Evolutionary conservation across 331 rosid genomes (phyloP).

Genomic region (Prunus yedoensis): DNA sequence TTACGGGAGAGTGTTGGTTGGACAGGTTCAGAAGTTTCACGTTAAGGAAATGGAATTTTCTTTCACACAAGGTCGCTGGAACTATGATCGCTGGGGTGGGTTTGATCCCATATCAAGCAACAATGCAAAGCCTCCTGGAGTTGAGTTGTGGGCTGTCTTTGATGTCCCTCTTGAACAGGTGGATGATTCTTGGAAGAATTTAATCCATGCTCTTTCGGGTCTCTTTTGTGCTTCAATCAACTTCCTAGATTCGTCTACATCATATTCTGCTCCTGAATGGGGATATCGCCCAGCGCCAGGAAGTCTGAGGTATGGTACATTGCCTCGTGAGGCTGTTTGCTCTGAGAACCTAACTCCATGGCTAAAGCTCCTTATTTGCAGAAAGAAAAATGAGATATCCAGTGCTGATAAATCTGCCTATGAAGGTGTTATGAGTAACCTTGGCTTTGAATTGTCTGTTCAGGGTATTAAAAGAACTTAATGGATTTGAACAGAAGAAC

Average conservation of each 20-base stretch:
- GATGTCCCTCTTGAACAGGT: constrained; percentile 66
- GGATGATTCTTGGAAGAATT: constrained; percentile 84
- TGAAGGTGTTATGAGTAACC: no score
- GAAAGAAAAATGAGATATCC: constrained; percentile 47
- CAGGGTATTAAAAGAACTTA: constrained; percentile 51
- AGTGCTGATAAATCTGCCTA: background rate
- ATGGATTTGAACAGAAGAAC: constrained; percentile 23
- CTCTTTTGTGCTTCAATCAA: constrained; percentile 95
- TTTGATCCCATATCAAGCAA: constrained; percentile 79
- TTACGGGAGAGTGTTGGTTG: constrained; percentile 43
- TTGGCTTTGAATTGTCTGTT: constrained; percentile 68
- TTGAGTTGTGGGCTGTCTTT: constrained; percentile 90
- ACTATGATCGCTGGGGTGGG: constrained; percentile 87
- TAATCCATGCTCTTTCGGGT: constrained; percentile 84
- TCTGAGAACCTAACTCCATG: constrained; percentile 80
- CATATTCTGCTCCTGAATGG: constrained; percentile 81
- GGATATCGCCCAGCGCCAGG: constrained; percentile 56
- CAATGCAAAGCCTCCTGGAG: constrained; percentile 93
- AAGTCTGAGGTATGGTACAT: constrained; percentile 54
- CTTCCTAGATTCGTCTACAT: constrained; percentile 82
- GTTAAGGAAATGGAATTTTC: constrained; percentile 84
- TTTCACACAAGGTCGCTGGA: constrained; percentile 96
- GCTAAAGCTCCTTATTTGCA: constrained; percentile 93
- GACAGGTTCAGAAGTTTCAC: constrained; percentile 72
- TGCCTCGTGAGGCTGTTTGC: no score